Evolutionary conservation across 805 yeast genomes (phyloP).

Genomic region (Ogataea minuta): DNA sequence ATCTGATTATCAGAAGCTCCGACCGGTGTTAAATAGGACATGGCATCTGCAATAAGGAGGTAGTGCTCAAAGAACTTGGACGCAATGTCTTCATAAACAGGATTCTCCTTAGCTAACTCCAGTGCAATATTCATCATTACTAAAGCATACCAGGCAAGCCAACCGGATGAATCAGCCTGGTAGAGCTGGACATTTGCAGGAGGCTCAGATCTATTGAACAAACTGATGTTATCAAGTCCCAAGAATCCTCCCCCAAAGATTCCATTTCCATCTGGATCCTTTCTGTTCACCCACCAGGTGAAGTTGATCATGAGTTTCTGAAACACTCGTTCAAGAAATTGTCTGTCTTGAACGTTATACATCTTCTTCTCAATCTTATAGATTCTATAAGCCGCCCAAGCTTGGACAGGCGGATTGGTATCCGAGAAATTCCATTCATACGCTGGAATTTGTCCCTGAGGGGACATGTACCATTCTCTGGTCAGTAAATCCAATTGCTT

Average conservation of each 20-base stretch:
- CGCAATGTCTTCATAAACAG: slow-evolving; percentile 90
- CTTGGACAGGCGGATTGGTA: slow-evolving; percentile 97
- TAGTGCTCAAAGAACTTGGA: slow-evolving; percentile 93
- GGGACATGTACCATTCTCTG: slow-evolving; percentile 97
- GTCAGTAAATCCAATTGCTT: slow-evolving; percentile 81
- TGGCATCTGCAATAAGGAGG: slow-evolving; percentile 86
- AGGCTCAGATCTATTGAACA: slow-evolving; percentile 90
- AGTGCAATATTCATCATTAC: slow-evolving; percentile 91
- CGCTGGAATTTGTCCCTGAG: slow-evolving; percentile 96
- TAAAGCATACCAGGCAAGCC: slow-evolving; percentile 93
- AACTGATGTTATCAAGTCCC: slow-evolving; percentile 90
- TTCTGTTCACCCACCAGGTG: slow-evolving; percentile 97
- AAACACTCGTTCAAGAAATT: slow-evolving; percentile 86
- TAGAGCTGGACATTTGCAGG: slow-evolving; percentile 90
- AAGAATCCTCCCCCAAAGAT: slow-evolving; percentile 93
- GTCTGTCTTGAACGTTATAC: slow-evolving; percentile 78
- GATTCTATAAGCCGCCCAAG: slow-evolving; percentile 89
- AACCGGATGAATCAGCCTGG: slow-evolving; percentile 95
- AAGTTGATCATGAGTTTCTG: slow-evolving; percentile 85
- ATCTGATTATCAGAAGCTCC: slow-evolving; percentile 36
- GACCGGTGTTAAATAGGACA: slow-evolving; percentile 57
- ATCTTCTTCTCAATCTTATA: slow-evolving; percentile 83
- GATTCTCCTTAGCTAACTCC: slow-evolving; percentile 80
- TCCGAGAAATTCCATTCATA: slow-evolving; percentile 95
- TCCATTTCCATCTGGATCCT: slow-evolving; percentile 81